A percentile compares a stretch with the other conserved stretches of the same genome.
Conservation (phyloP, 2,329 filamentous ascomycete genomes). For the Diaporthe batatas region DNA sequence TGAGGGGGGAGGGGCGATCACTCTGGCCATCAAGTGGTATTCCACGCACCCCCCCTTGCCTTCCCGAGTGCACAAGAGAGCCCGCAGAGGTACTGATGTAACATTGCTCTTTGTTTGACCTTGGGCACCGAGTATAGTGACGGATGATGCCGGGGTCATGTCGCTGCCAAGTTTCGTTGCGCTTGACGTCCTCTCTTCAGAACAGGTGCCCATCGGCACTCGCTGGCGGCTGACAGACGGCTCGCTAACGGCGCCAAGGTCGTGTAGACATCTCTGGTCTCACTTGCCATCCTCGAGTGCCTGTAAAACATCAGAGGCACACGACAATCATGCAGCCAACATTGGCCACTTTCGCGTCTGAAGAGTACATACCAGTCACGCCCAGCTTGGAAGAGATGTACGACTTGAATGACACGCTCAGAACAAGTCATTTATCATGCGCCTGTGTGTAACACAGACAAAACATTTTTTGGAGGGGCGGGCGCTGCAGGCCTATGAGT, state of each 20-base stretch:
- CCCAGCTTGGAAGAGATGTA: not conserved
- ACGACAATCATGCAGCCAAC: not conserved
- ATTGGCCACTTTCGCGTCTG: not conserved
- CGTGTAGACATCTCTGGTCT: too few relatives aligned
- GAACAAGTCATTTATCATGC: not conserved
- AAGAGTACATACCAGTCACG: not conserved
- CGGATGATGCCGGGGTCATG: not conserved
- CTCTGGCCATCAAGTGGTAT: not conserved
- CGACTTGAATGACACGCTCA: not conserved
- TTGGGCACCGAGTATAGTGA: not conserved
- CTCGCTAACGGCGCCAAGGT: not conserved
- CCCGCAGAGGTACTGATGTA: not conserved
- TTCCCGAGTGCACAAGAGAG: not conserved
- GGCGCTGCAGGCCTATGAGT: not conserved
- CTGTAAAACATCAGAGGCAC: not conserved
- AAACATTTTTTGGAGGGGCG: not conserved
- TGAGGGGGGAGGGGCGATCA: not conserved
- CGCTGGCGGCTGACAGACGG: not conserved
- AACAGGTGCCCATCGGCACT: not conserved
- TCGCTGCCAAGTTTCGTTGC: not conserved
- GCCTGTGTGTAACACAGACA: not conserved
- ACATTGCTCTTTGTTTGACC: not conserved
- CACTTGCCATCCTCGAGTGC: not conserved
- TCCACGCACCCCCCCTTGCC: not conserved
- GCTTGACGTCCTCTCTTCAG: not conserved